Conservation (phyloP, 768 basidiomycete genomes). For the Suillus ampliporus region DNA sequence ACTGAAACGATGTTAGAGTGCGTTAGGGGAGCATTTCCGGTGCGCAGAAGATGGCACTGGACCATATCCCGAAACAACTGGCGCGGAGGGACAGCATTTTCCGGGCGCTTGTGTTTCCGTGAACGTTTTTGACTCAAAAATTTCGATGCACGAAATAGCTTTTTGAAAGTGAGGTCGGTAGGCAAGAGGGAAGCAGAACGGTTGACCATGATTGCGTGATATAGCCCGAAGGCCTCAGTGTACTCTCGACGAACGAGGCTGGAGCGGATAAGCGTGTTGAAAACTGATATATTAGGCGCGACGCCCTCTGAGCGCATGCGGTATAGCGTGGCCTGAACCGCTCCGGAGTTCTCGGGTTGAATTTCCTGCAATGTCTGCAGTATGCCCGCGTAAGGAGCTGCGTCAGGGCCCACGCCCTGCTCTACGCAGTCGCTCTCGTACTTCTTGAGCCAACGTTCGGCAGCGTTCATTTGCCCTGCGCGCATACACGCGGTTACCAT, state of each 20-base stretch:
- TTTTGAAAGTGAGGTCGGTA: conserved; percentile 54
- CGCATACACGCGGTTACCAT: conserved; percentile 45
- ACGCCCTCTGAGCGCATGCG: conserved; percentile 46
- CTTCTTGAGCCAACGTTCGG: conserved; percentile 35
- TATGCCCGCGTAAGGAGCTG: conserved; percentile 45
- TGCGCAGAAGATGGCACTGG: conserved; percentile 33
- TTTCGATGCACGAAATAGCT: conserved; percentile 43
- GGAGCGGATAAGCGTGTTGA: conserved; percentile 54
- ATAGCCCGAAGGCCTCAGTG: conserved; percentile 48
- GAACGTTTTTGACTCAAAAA: conserved; percentile 23
- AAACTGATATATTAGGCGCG: conserved; percentile 44
- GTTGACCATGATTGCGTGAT: conserved; percentile 43
- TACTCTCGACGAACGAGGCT: conserved; percentile 40
- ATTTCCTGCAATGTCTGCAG: conserved; percentile 43
- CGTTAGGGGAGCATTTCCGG: conserved; percentile 20
- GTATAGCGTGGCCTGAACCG: conserved; percentile 43
- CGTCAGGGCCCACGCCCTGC: conserved; percentile 18
- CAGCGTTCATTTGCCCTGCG: conserved; percentile 35
- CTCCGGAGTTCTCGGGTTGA: conserved; percentile 32
- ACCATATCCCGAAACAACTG: conserved; percentile 53
- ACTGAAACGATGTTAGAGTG: conserved; percentile 35
- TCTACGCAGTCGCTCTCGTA: conserved; percentile 29
- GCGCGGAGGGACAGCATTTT: conserved; percentile 42
- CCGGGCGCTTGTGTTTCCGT: conserved; percentile 27
- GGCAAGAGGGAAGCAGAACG: conserved; percentile 34